phyloP scores from a whole-genome alignment of 2,329 filamentous ascomycete genomes.

The Plenodomus tracheiphilus region DNA sequence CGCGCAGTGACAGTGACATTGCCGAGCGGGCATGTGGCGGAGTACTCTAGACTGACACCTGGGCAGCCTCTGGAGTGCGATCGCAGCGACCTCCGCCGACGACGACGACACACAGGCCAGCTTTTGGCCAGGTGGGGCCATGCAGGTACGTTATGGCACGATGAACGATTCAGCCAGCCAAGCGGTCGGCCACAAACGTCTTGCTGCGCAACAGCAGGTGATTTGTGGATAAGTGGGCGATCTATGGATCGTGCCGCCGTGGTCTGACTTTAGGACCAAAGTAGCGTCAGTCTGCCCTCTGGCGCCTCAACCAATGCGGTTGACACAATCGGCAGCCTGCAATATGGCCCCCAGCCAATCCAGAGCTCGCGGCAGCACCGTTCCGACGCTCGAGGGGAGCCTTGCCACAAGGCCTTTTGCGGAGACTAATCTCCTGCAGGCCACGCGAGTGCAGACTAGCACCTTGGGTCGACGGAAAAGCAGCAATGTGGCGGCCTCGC shows the following conservation, averaged over 20 bases:
- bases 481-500: not conserved
- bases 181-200: not conserved
- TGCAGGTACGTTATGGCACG: not conserved
- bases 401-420: not conserved
- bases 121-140: not conserved
- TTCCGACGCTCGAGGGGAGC: not conserved
- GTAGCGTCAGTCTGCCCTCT: no score
- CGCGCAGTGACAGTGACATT: not conserved
- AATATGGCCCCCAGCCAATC: not conserved
- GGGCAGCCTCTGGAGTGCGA: no score
- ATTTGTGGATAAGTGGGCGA: not conserved
- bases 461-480: not conserved
- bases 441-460: not conserved
- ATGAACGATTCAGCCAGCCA: not conserved
- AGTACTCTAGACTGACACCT: no score
- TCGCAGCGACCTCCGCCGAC: no score
- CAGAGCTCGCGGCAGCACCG: not conserved
- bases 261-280: not conserved
- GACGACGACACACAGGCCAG: no score
- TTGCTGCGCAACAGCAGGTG: not conserved
- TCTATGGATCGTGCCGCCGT: not conserved
- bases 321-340: not conserved
- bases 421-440: not conserved
- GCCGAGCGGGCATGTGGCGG: no score
- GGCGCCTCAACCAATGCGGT: no score